These are phyloP conservation scores for Wickerhamiella brachini DNA, from an alignment of 805 yeast species.

Conservation along the genomic window DNA sequence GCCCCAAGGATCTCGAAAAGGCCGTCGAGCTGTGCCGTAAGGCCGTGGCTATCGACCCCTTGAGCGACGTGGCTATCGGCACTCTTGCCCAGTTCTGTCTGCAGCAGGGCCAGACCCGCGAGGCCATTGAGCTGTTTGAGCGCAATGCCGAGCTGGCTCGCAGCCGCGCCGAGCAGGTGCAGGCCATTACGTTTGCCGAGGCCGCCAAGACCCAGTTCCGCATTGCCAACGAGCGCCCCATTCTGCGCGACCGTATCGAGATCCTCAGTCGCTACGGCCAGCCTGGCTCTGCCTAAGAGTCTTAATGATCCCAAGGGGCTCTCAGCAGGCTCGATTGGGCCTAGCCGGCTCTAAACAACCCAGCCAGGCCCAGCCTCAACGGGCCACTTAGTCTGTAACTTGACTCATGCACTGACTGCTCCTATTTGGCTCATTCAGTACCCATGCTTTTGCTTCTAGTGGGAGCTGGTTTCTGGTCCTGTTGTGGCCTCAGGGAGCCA, in stretches of 20 bases:
- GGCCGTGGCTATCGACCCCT: constrained; percentile 77
- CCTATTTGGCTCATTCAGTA: no score
- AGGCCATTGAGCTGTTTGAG: constrained; percentile 71
- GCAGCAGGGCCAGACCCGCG: constrained; percentile 69
- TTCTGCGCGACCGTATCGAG: constrained; percentile 20
- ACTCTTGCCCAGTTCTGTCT: constrained; percentile 85
- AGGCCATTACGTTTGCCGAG: constrained; percentile 82
- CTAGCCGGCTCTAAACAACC: no score
- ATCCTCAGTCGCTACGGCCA: constrained; percentile 11
- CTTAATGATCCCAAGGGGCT: no score
- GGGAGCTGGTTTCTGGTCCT: no score
- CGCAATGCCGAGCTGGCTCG: constrained; percentile 73
- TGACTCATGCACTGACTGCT: no score
- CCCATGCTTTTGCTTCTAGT: no score
- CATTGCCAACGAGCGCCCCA: constrained; percentile 30
- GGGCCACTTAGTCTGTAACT: no score
- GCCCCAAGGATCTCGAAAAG: constrained; percentile 33
- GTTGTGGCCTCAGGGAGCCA: no score
- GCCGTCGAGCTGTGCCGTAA: constrained; percentile 53
- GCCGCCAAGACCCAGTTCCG: constrained; percentile 83
- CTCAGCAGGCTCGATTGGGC: no score
- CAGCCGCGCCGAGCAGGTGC: constrained; percentile 72
- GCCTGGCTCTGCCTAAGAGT: neutral
- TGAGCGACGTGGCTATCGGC: constrained; percentile 75
- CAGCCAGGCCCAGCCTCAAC: no score